A percentile compares a stretch with the other conserved stretches of the same genome.
Conservation (phyloP, 73 alveolate genomes). For the Paramecium tetraurelia region DNA sequence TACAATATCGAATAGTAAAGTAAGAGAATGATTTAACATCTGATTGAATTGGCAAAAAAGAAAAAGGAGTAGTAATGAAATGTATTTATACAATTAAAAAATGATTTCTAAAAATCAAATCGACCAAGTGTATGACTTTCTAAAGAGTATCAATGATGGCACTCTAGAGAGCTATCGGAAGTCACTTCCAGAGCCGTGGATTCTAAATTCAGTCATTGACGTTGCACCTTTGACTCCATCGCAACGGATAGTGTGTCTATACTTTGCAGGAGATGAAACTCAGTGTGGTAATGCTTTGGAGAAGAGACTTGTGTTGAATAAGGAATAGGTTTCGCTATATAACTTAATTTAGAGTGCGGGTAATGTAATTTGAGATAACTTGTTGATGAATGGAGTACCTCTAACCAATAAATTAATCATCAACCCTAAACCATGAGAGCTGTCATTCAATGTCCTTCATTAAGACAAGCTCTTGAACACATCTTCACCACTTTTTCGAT, state of each 20-base stretch:
- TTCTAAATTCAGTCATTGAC: neutral
- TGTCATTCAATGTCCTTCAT: neutral
- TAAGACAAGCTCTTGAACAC: neutral
- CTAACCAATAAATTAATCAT: neutral
- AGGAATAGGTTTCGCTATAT: neutral
- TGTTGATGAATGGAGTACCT: neutral
- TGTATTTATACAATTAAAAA: neutral
- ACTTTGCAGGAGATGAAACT: neutral
- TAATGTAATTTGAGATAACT: neutral
- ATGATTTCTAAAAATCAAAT: neutral
- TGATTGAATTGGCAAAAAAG: conserved; percentile 38
- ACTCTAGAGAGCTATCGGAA: neutral
- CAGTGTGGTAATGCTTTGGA: neutral
- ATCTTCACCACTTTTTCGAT: neutral
- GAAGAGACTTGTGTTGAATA: neutral
- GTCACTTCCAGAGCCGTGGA: neutral
- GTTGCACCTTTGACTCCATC: neutral
- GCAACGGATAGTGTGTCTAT: neutral
- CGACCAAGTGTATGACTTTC: neutral
- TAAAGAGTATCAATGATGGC: neutral
- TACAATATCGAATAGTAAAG: neutral
- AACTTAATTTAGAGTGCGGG: neutral
- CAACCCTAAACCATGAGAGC: neutral
- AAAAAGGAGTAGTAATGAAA: neutral
- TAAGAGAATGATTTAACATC: neutral